phyloP scores from a whole-genome alignment of 2,329 filamentous ascomycete genomes.

The Fusarium abutilonis region DNA sequence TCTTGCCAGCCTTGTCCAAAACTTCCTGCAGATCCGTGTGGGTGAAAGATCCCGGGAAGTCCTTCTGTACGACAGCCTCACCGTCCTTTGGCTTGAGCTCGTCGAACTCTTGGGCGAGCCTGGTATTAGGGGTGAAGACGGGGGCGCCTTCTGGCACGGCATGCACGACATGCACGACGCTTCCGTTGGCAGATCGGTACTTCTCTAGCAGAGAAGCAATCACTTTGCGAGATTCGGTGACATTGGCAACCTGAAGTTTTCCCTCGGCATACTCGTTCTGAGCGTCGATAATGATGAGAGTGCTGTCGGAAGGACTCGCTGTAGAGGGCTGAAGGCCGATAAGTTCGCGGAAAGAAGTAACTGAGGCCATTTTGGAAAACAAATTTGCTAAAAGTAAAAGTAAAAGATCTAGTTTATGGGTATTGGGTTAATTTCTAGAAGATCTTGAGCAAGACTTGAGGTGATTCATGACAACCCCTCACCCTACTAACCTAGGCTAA shows the following conservation, averaged over 20 bases:
- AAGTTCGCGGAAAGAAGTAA: slow-evolving; percentile 55
- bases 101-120: slow-evolving; percentile 68
- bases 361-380: slow-evolving; percentile 10
- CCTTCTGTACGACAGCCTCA: slow-evolving; percentile 69
- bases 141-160: slow-evolving; percentile 68
- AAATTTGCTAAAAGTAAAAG: background rate
- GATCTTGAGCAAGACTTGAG: background rate
- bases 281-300: slow-evolving; percentile 74
- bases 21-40: slow-evolving; percentile 65
- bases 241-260: slow-evolving; percentile 64
- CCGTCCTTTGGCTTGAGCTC: slow-evolving; percentile 63
- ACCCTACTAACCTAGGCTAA: background rate
- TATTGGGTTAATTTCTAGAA: background rate
- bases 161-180: slow-evolving; percentile 70
- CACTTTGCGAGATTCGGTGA: slow-evolving; percentile 62
- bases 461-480: background rate
- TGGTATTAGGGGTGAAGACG: slow-evolving; percentile 71
- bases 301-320: slow-evolving; percentile 66
- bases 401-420: background rate
- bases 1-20: slow-evolving; percentile 59
- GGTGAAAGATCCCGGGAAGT: slow-evolving; percentile 68
- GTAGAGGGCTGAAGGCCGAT: slow-evolving; percentile 65
- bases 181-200: slow-evolving; percentile 64
- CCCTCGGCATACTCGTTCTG: slow-evolving; percentile 75
- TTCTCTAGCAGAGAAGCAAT: slow-evolving; percentile 67